Evolutionary conservation across 2,329 filamentous ascomycete genomes (phyloP).

Genomic region (Podosphaera aphanis): DNA sequence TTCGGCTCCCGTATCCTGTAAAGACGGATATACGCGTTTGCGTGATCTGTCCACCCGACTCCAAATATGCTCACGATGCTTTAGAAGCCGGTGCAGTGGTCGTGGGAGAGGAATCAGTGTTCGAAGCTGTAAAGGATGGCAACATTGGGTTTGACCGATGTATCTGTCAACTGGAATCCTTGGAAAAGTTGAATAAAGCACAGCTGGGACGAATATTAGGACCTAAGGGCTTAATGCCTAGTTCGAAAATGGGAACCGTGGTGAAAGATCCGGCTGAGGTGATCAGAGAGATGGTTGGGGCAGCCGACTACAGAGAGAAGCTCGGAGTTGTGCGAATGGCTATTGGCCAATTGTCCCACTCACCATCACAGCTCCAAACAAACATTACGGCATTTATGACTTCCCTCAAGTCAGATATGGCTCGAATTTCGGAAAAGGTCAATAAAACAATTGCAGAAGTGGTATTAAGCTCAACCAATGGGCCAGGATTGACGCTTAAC

Average conservation of each 20-base stretch:
- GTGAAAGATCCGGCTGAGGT: conserved; percentile 54
- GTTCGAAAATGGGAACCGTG: conserved; percentile 65
- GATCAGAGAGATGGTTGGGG: conserved; percentile 64
- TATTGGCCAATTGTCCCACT: conserved; percentile 77
- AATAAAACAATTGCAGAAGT: conserved; percentile 51
- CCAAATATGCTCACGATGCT: conserved; percentile 50
- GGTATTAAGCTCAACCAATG: conserved; percentile 69
- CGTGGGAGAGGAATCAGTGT: conserved; percentile 68
- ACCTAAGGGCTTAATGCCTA: conserved; percentile 83
- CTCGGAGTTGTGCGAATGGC: conserved; percentile 66
- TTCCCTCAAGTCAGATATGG: conserved; percentile 56
- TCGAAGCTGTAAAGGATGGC: conserved; percentile 48
- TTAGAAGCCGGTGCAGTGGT: conserved; percentile 54
- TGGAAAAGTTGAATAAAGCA: conserved; percentile 60
- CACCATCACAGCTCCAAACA: conserved; percentile 60
- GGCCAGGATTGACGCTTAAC: conserved; percentile 68
- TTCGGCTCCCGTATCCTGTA: conserved; percentile 73
- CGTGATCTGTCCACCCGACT: conserved; percentile 72
- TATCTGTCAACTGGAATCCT: conserved; percentile 60
- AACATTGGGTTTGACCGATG: conserved; percentile 72
- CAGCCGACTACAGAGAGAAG: conserved; percentile 68
- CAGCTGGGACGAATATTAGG: conserved; percentile 61
- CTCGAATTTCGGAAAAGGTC: conserved; percentile 35
- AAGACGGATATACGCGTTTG: conserved; percentile 73
- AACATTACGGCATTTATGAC: conserved; percentile 64